Evolutionary conservation across 129 eudicot genomes (phyloP), one percentile per base, ranked within the genome.

Genomic region (Saussurea involucrata): DNA sequence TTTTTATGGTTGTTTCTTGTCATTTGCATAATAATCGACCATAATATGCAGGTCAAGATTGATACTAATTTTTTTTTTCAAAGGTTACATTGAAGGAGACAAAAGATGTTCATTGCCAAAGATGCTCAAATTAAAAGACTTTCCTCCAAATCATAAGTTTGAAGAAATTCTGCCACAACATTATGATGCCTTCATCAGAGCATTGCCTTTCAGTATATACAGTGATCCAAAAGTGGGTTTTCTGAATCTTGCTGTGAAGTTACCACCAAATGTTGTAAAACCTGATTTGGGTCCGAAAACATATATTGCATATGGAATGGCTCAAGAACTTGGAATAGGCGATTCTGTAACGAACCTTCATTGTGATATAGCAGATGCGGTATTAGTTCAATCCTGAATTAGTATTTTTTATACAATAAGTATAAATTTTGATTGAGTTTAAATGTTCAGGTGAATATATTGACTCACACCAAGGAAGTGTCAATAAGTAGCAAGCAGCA

Each of bases 251-350:
- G 71, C 71, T 18, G 25, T 70, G 32, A 76, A 63, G 17, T 33
- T 65, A 32, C 63, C 72, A 24, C 27, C 44, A 20, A 33, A 24
- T 29, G 17, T 66, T 55, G 7, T 57, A 21, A 73, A 29, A 28
- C 77, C 77, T 28, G 53, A 73, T 58, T 20, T 73, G 49, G 68
- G 77, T 53, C 77, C 68, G 25, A 73, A 73, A 57, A 29, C 77
- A 57, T 57, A 73, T 57, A 73, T 73, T 73, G 77, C 77, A 31
- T 73, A 73, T 73, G 77, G 77, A 57, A 53, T 76, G 57, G 15
- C 73, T 9, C 70, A 79, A 44, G 83, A 70, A 63, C 78, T 63
- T 36, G 72, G 72, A 15, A 70, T 72, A 63, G 78, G 83, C 22
- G 72, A 79, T 44, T 79, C 46, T 3, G 72, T 79, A 46, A 66